Conservation (phyloP, 306 rosid genomes). For the Castanea mollissima region DNA sequence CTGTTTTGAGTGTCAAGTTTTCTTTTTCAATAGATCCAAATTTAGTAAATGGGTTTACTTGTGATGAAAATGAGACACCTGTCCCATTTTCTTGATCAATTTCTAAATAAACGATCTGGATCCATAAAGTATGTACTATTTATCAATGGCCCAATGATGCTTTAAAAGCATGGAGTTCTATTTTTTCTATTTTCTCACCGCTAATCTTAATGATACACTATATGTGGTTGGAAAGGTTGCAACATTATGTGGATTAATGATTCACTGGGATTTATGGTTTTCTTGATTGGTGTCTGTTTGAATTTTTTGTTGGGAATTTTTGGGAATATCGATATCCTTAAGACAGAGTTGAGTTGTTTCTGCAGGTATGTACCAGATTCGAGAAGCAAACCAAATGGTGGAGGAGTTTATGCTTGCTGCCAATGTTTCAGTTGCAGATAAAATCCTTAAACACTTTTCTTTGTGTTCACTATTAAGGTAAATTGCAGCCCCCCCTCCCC, state of each 20-base stretch:
- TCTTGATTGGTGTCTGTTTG: no score
- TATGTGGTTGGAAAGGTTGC: neutral
- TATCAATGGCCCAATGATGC: neutral
- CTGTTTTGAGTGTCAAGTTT: conserved; percentile 1
- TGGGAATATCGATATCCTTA: no score
- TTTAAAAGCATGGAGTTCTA: neutral
- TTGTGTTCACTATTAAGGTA: no score
- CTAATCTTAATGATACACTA: neutral
- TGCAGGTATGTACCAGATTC: no score
- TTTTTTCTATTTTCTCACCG: neutral
- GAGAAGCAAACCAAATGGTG: no score
- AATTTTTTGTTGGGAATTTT: no score
- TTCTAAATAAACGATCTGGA: conserved; percentile 5
- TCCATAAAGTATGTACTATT: neutral
- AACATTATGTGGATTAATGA: neutral
- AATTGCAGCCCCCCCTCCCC: no score
- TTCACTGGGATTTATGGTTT: neutral
- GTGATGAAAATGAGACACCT: neutral
- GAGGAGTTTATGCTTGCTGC: no score
- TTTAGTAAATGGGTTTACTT: neutral
- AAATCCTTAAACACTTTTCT: no score
- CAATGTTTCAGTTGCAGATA: no score
- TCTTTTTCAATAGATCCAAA: neutral
- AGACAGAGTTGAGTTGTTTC: no score
- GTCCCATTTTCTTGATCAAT: conserved; percentile 11